Conservation (phyloP, 2,329 filamentous ascomycete genomes). For the Fusarium transvaalense region DNA sequence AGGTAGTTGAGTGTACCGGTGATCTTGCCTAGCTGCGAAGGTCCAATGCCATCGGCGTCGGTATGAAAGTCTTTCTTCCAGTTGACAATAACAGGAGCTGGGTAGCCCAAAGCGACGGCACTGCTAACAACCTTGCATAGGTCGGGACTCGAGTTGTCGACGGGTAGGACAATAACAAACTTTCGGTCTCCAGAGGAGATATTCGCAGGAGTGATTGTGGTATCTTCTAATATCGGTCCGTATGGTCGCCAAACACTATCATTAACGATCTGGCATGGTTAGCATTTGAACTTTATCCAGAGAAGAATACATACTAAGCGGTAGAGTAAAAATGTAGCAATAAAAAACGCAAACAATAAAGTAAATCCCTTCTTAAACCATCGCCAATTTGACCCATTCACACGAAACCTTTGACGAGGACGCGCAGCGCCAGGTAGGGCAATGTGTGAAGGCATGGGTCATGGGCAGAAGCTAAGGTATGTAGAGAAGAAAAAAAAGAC, state of each 20-base stretch:
- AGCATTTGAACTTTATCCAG: background rate
- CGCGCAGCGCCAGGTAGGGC: constrained; percentile 34
- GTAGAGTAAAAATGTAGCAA: constrained; percentile 23
- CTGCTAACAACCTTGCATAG: constrained; percentile 50
- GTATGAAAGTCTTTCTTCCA: constrained; percentile 48
- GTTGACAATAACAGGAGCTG: constrained; percentile 50
- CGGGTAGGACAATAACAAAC: constrained; percentile 44
- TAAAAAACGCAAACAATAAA: constrained; percentile 9
- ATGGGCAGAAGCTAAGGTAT: constrained; percentile 20
- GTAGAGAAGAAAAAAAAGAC: background rate
- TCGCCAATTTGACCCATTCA: constrained; percentile 35
- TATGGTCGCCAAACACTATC: constrained; percentile 30
- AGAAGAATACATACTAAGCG: constrained; percentile 24
- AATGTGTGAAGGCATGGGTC: constrained; percentile 35
- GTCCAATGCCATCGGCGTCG: constrained; percentile 41
- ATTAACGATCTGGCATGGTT: constrained; percentile 37
- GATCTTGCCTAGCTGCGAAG: constrained; percentile 50
- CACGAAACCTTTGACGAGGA: constrained; percentile 31
- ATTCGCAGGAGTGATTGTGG: background rate
- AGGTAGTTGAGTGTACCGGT: constrained; percentile 49
- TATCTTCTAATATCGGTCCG: constrained; percentile 26
- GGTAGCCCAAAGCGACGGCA: constrained; percentile 47
- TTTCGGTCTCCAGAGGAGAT: constrained; percentile 38
- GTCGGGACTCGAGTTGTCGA: constrained; percentile 46
- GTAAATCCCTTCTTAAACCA: constrained; percentile 26